phyloP scores from a whole-genome alignment of 1,139 yeast genomes.

The Kodamaea ohmeri region DNA sequence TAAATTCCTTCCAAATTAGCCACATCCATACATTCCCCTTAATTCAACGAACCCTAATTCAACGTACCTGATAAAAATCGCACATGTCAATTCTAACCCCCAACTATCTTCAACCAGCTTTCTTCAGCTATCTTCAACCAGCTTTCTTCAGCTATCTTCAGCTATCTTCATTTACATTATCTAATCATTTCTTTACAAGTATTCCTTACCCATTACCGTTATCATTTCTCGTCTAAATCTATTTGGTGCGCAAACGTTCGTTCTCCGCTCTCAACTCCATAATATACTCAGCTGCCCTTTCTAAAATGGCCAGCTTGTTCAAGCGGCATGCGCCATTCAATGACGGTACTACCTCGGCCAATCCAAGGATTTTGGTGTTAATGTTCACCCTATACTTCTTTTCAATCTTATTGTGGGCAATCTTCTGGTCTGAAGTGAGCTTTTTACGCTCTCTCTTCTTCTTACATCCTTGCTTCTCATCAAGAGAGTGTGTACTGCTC shows the following conservation, averaged over 20 bases:
- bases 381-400: conserved; percentile 71
- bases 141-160: too few relatives aligned
- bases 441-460: conserved; percentile 38
- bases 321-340: conserved; percentile 29
- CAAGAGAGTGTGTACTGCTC: background rate
- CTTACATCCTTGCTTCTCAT: conserved; percentile 2
- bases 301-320: conserved; percentile 64
- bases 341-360: conserved; percentile 61
- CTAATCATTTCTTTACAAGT: background rate
- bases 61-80: too few relatives aligned
- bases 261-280: conserved; percentile 48
- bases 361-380: conserved; percentile 66
- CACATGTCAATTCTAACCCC: too few relatives aligned
- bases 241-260: conserved; percentile 12
- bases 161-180: too few relatives aligned
- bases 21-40: too few relatives aligned
- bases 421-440: conserved; percentile 59
- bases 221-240: background rate
- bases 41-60: too few relatives aligned
- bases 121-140: too few relatives aligned
- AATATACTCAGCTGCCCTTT: conserved; percentile 63
- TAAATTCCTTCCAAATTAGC: too few relatives aligned
- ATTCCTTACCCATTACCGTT: background rate
- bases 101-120: too few relatives aligned
- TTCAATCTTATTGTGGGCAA: conserved; percentile 70